Percentiles rank a stretch among this genome's conserved stretches.
phyloP scores from a whole-genome alignment of 1,284 basidiomycete species.

The Pseudozyma pruni region DNA sequence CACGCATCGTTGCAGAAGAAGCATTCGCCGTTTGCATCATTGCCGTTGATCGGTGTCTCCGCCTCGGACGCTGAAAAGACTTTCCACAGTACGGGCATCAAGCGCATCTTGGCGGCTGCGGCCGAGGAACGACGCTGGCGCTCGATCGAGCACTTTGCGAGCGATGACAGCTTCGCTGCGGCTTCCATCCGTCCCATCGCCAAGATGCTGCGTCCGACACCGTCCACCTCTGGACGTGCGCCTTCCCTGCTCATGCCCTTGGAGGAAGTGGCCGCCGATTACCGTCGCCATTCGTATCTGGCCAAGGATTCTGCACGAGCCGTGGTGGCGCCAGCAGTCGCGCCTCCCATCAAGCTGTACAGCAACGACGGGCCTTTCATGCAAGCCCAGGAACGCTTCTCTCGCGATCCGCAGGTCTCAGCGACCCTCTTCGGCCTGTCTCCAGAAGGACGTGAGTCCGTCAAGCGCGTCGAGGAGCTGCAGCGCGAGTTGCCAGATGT shows the following conservation, averaged over 20 bases:
- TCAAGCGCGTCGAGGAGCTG: slow-evolving; percentile 73
- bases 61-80: slow-evolving; percentile 75
- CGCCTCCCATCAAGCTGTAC: slow-evolving; percentile 81
- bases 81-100: slow-evolving; percentile 73
- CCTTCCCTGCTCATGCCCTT: slow-evolving; percentile 73
- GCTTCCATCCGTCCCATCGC: slow-evolving; percentile 66
- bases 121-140: slow-evolving; percentile 43
- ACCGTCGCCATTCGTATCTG: slow-evolving; percentile 81
- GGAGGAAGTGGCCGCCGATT: slow-evolving; percentile 73
- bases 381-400: slow-evolving; percentile 75
- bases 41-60: slow-evolving; percentile 76
- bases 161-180: slow-evolving; percentile 75
- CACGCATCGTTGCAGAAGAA: slow-evolving; percentile 76
- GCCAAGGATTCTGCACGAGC: slow-evolving; percentile 82
- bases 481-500: slow-evolving; percentile 75
- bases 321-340: slow-evolving; percentile 83
- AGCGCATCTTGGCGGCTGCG: slow-evolving; percentile 71
- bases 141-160: slow-evolving; percentile 61
- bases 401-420: slow-evolving; percentile 74
- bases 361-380: slow-evolving; percentile 83
- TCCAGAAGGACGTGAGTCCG: slow-evolving; percentile 75
- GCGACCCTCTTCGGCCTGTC: slow-evolving; percentile 87
- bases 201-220: slow-evolving; percentile 66
- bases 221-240: slow-evolving; percentile 54
- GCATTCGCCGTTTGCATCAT: slow-evolving; percentile 76